These are phyloP conservation scores for Cyamopsis tetragonoloba DNA, from an alignment of 306 rosid genomes.

Conservation along the genomic window DNA sequence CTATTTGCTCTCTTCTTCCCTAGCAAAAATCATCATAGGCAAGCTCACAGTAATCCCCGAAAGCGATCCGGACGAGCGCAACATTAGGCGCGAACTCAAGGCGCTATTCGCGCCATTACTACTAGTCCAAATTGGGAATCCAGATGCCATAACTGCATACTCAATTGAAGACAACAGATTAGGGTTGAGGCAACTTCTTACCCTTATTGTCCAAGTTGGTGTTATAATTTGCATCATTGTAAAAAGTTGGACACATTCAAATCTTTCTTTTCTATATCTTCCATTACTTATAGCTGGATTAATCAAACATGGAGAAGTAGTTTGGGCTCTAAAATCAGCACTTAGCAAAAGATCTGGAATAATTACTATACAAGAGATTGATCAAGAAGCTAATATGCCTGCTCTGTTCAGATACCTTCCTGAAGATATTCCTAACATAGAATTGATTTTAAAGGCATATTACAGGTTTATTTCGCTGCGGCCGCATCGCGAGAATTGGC, in stretches of 20 bases:
- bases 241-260: conserved; percentile 53
- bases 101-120: conserved; percentile 56
- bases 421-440: conserved; percentile 38
- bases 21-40: conserved; percentile 48
- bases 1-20: conserved; percentile 46
- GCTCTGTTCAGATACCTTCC: conserved; percentile 40
- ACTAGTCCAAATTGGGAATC: conserved; percentile 61
- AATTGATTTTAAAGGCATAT: conserved; percentile 53
- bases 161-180: conserved; percentile 59
- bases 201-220: conserved; percentile 48
- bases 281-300: conserved; percentile 52
- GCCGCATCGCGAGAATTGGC: conserved; percentile 61
- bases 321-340: conserved; percentile 62
- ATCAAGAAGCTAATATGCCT: conserved; percentile 41
- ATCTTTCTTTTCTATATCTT: conserved; percentile 49
- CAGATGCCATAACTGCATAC: conserved; percentile 66
- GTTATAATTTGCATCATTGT: conserved; percentile 48
- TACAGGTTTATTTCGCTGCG: conserved; percentile 51
- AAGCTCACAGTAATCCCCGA: conserved; percentile 55
- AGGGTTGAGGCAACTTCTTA: conserved; percentile 50
- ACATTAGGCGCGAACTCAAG: conserved; percentile 38
- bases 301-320: conserved; percentile 61
- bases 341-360: conserved; percentile 38
- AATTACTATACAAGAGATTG: conserved; percentile 39
- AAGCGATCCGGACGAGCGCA: conserved; percentile 35